A percentile compares a stretch with the other conserved stretches of the same genome.
These are phyloP conservation scores for Trichomonas gallinae DNA, from an alignment of 208 protist species.

Conservation along the genomic window DNA sequence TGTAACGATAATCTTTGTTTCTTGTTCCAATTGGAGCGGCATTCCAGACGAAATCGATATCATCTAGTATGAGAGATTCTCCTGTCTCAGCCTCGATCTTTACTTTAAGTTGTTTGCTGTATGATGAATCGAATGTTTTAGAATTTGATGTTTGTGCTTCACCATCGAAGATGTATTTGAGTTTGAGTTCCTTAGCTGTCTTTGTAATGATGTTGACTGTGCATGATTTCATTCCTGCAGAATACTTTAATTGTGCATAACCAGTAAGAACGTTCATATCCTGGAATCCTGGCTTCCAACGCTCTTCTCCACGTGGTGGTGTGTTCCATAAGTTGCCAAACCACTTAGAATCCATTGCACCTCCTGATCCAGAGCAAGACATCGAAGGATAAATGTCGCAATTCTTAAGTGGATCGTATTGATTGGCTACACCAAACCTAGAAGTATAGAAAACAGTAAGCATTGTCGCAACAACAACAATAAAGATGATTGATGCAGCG, in stretches of 20 bases:
- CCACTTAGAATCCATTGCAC: not conserved
- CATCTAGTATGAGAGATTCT: conserved; percentile 28
- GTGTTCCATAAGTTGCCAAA: conserved; percentile 2
- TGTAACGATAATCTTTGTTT: conserved; percentile 42
- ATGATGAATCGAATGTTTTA: conserved; percentile 8
- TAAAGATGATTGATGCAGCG: too few species aligned
- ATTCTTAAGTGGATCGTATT: too few species aligned
- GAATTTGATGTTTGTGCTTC: not conserved
- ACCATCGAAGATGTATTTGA: conserved; percentile 41
- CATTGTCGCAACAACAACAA: too few species aligned
- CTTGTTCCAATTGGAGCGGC: not conserved
- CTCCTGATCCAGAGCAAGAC: not conserved
- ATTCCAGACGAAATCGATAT: conserved; percentile 46
- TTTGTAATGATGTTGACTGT: conserved; percentile 26
- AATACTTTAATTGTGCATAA: conserved; percentile 31
- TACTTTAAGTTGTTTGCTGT: conserved; percentile 6
- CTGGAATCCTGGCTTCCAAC: conserved; percentile 30
- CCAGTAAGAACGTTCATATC: conserved; percentile 32
- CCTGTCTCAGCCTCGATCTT: conserved; percentile 8
- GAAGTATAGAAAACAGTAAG: too few species aligned
- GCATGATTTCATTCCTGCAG: conserved; percentile 35
- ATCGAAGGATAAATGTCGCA: too few species aligned
- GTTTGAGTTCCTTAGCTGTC: not conserved
- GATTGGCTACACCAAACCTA: too few species aligned
- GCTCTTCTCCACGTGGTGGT: not conserved